Conservation (phyloP, 2,329 filamentous ascomycete species). For the Fusarium brachygibbosum region DNA sequence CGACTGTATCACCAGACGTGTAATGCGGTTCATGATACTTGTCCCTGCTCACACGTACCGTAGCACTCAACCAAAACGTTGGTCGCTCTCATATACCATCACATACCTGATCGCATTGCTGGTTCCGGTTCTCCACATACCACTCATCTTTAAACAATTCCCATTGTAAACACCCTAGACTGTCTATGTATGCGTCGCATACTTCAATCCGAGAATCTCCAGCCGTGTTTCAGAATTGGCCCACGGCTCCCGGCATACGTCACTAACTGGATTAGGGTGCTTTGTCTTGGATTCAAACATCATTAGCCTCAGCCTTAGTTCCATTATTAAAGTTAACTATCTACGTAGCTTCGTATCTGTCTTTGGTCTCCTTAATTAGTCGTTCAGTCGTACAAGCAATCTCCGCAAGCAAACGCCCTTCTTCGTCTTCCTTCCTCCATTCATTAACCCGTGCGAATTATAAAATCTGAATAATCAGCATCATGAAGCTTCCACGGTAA, state of each 20-base stretch:
- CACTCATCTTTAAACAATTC: slow-evolving; percentile 3
- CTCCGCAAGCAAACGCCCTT: slow-evolving; percentile 5
- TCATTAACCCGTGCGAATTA: slow-evolving; percentile 1
- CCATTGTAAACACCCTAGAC: not conserved
- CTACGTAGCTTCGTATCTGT: slow-evolving; percentile 16
- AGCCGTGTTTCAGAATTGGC: slow-evolving; percentile 19
- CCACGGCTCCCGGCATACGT: slow-evolving; percentile 25
- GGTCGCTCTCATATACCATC: not conserved
- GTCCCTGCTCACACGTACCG: not conserved
- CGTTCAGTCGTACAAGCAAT: slow-evolving; percentile 35
- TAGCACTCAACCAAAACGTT: not conserved
- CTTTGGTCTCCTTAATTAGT: slow-evolving; percentile 18
- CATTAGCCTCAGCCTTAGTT: slow-evolving; percentile 22
- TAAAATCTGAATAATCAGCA: slow-evolving; percentile 2
- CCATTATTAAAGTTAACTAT: slow-evolving; percentile 22
- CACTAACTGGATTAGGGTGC: slow-evolving; percentile 38
- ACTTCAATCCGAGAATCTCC: slow-evolving; percentile 17
- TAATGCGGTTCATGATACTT: slow-evolving; percentile 8
- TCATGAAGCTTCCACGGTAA: slow-evolving; percentile 11
- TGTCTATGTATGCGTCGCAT: not conserved
- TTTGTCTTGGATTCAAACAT: slow-evolving; percentile 31
- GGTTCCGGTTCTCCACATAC: not conserved
- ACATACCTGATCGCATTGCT: slow-evolving; percentile 4
- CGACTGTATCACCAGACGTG: slow-evolving; percentile 1
- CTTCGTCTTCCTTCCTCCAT: not conserved